These are phyloP conservation scores for Ganoderma sinense DNA, from an alignment of 1,284 basidiomycete genomes.

Conservation along the genomic window DNA sequence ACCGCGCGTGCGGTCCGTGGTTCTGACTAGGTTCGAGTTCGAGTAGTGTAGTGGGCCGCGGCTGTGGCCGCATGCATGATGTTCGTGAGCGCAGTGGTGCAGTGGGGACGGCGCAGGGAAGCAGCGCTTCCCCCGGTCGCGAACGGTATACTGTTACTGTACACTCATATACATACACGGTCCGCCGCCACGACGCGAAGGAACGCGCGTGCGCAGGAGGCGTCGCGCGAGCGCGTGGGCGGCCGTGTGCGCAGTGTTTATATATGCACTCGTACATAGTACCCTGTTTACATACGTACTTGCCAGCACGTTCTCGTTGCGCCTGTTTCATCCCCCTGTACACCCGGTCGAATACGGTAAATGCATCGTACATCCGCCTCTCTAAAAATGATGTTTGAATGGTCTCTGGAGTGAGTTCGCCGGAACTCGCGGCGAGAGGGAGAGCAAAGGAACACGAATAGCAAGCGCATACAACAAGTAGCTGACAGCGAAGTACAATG, in stretches of 20 bases:
- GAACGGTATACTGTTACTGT: conserved; percentile 27
- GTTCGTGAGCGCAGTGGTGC: conserved; percentile 29
- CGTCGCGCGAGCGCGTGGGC: not conserved
- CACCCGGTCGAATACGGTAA: conserved; percentile 26
- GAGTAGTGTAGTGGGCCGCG: conserved; percentile 17
- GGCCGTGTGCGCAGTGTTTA: not conserved
- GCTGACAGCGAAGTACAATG: not conserved
- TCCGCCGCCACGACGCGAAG: conserved; percentile 12
- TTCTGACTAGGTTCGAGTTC: conserved; percentile 20
- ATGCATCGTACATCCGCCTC: conserved; percentile 15
- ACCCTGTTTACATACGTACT: conserved; percentile 16
- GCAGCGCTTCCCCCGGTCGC: conserved; percentile 47
- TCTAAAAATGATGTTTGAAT: not conserved
- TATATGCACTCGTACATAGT: conserved; percentile 4
- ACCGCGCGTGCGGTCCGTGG: conserved; percentile 4
- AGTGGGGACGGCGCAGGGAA: conserved; percentile 42
- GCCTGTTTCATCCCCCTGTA: conserved; percentile 35
- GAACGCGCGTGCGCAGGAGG: conserved; percentile 9
- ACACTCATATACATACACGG: conserved; percentile 13
- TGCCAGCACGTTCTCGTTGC: conserved; percentile 39
- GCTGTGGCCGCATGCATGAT: conserved; percentile 18
- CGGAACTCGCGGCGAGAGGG: not conserved
- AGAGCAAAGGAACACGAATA: conserved; percentile 11
- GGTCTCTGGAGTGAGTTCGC: not conserved
- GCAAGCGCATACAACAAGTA: conserved; percentile 8